Evolutionary conservation across 1,284 basidiomycete genomes (phyloP), one percentile per base, ranked within the genome.

Genomic region (Boletus hoseneyae): DNA sequence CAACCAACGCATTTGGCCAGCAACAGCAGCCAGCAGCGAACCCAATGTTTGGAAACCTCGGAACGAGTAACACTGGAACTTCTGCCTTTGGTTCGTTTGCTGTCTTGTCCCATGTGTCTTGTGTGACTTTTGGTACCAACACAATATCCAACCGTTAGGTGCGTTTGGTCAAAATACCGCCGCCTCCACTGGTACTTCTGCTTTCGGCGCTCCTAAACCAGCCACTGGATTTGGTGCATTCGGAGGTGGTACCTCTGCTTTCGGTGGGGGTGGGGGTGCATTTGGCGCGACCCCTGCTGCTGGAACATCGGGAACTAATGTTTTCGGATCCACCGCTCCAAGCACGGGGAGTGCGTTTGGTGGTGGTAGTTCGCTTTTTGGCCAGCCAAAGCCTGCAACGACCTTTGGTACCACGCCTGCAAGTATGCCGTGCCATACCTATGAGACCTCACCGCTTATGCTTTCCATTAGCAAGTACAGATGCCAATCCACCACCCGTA

Each of bases 41-140:
- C 57, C 84, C 89, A 38, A 88, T 89, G 83, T 90, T 89, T 66
- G 87, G 87, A 50, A 79, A 76, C 58, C 62, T 83, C 45, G 72
- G 70, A 43, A 66, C 65, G 42, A 70, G 69, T 32, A 70, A 61
- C 42, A 60, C 70, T 3, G 70, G 70, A 12, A 64, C 72, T 23
- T 62, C 78, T 49, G 75, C 75, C 52, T 89, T 89, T 69, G 83
- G 87, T 87, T 61, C 57, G 78, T 68, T 59, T 54, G 51, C 55
- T 52, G 48, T 51, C 10, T 15, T 21, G 16, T 16, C 16, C 21
- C 21, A 11, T 35, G 15, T 23, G 38, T 50, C 48, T 49, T 50
- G 56, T 50, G 21, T 30, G 43, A 57, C 44, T 45, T 30, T 48
- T 49, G 42, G 36, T 34, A 45, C 53, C 52, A 55, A 56, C 58